A percentile compares a stretch with the other conserved stretches of the same genome.
Evolutionary conservation across 805 yeast species (phyloP).

Genomic region (Pichia exigua): DNA sequence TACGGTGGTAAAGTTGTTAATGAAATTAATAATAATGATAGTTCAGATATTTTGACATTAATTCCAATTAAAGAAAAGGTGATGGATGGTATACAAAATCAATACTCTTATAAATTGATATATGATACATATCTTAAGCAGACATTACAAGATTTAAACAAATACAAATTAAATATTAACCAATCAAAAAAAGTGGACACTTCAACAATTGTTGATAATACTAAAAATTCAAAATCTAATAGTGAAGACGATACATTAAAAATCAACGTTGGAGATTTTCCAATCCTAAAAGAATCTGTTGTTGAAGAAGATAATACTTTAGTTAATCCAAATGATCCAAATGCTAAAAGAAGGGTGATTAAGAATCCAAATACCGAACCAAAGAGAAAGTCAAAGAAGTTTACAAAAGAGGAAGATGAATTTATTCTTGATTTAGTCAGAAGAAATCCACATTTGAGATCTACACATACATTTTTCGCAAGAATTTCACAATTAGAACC

Average conservation of each 20-base stretch:
- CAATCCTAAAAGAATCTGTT: slow-evolving; percentile 1
- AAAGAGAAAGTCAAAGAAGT: slow-evolving; percentile 37
- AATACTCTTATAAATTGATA: slow-evolving; percentile 18
- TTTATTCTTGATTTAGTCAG: slow-evolving; percentile 61
- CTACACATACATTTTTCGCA: slow-evolving; percentile 60
- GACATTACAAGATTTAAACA: slow-evolving; percentile 12
- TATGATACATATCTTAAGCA: slow-evolving; percentile 18
- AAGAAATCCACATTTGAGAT: slow-evolving; percentile 56
- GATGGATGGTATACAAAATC: slow-evolving; percentile 14
- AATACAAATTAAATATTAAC: slow-evolving; percentile 2
- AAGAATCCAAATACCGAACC: neutral
- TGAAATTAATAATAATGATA: neutral
- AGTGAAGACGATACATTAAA: slow-evolving; percentile 7
- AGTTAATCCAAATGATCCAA: neutral
- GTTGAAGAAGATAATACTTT: neutral
- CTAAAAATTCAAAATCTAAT: neutral
- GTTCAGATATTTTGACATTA: slow-evolving; percentile 11
- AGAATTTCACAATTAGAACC: slow-evolving; percentile 44
- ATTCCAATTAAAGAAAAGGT: slow-evolving; percentile 14
- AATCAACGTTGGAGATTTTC: slow-evolving; percentile 21
- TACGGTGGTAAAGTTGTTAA: slow-evolving; percentile 20
- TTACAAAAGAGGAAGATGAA: slow-evolving; percentile 58
- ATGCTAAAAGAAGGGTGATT: neutral
- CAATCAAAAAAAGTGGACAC: neutral
- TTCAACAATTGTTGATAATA: neutral